Base-by-base conservation (phyloP, 306 rosid genomes). In the apple (Malus domestica) region DNA sequence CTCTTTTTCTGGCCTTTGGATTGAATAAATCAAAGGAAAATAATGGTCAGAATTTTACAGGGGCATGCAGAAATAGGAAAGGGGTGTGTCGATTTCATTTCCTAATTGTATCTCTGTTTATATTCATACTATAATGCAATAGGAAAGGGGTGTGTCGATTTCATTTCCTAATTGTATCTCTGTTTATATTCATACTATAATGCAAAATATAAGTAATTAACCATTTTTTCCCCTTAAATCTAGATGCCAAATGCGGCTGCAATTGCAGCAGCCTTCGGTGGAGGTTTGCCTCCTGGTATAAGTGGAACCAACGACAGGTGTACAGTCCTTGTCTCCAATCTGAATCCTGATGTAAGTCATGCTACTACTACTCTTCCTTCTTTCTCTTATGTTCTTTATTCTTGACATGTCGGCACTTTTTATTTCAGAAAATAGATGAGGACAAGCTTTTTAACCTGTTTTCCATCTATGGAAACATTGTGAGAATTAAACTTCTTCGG, bases 251-350 rank as follows among this genome's bases (percentile, higher is more conserved):
- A 96, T 76, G 92, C 93, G 22, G 91, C 97, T 10, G 98, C 98
- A 63, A 89, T 92, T 80, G 93, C 97, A 16, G 88, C 98, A 55
- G 97, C 98, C 81, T 92, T 92, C 66, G 99, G 91, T 33, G 99
- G 97, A 81, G 96, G 97, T 80, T 83, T 96, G 86, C 99, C 99
- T 72, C 99, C 96, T 72, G 99, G 98, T 61, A 86, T 96, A 63
- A 90, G 93, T 42, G 99, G 99, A 81, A 90, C 99, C 30, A 96
- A 96, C 80, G 99, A 96, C 68, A 88, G 97, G 87, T 92, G 99
- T 87, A 96, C 98, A 23, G 84, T 96, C 59, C 97, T 96, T 38
- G 98, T 90, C 12, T 89, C 98, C 68, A 96, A 92, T 86, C 89
- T 96, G 68, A 81, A 92, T 85, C 92, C 97, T 16, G 99, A 96